A percentile compares a stretch with the other conserved stretches of the same genome.
phyloP scores from a whole-genome alignment of 805 yeast genomes.

The Candida argentea region DNA sequence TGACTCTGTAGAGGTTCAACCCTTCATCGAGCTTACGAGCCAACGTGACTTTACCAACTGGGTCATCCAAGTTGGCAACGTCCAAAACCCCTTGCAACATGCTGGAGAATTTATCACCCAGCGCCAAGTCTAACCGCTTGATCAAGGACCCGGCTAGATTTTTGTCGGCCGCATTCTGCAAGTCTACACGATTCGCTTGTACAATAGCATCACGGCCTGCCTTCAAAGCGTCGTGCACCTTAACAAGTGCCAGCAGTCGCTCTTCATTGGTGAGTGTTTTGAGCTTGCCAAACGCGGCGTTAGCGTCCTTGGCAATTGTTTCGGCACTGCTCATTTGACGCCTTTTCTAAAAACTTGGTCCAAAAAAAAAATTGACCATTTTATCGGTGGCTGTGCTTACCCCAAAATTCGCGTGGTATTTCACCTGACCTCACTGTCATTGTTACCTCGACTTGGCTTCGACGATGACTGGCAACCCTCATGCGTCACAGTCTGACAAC shows the following conservation, averaged over 20 bases:
- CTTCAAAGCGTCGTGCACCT: slow-evolving; percentile 61
- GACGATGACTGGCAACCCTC: too few species aligned
- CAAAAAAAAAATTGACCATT: too few species aligned
- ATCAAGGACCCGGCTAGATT: slow-evolving; percentile 61
- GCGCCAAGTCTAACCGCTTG: slow-evolving; percentile 75
- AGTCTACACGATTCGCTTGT: slow-evolving; percentile 64
- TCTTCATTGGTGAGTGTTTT: slow-evolving; percentile 68
- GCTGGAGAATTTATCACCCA: slow-evolving; percentile 76
- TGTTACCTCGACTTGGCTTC: too few species aligned
- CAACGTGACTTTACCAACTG: slow-evolving; percentile 80
- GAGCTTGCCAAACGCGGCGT: slow-evolving; percentile 69
- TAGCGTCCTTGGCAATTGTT: slow-evolving; percentile 71
- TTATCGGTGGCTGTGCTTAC: too few species aligned
- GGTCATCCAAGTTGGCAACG: slow-evolving; percentile 83
- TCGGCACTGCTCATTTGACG: slow-evolving; percentile 53
- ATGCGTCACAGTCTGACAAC: too few species aligned
- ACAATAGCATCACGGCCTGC: slow-evolving; percentile 52
- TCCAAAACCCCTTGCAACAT: slow-evolving; percentile 94
- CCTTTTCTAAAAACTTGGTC: too few species aligned
- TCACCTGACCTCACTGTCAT: too few species aligned
- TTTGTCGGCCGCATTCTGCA: slow-evolving; percentile 55
- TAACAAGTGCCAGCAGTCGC: slow-evolving; percentile 61
- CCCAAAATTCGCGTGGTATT: too few species aligned
- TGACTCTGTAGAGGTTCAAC: slow-evolving; percentile 69
- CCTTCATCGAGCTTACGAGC: slow-evolving; percentile 85